Conservation (phyloP, 1,284 basidiomycete genomes). For the Schizopora paradoxa region DNA sequence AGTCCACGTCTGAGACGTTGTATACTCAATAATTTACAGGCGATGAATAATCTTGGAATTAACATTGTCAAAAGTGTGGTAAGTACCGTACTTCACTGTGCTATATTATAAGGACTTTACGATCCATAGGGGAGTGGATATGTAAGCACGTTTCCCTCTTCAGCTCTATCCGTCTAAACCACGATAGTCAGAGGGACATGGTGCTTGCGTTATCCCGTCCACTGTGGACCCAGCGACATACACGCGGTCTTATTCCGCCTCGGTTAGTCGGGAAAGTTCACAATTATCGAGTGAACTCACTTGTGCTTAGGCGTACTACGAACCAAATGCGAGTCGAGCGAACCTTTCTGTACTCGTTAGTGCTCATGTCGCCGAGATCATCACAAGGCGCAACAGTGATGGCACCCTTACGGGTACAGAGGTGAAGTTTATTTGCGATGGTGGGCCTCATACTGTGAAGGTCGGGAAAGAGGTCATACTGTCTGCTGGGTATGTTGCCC, state of each 20-base stretch:
- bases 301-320: conserved; percentile 21
- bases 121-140: no score
- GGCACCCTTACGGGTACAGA: conserved; percentile 19
- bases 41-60: no score
- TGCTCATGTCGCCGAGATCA: conserved; percentile 20
- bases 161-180: no score
- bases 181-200: no score
- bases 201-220: conserved; percentile 19
- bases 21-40: no score
- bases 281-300: no score
- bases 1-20: no score
- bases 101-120: no score
- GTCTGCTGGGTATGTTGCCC: conserved; percentile 5
- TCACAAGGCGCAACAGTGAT: conserved; percentile 8
- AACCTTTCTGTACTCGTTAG: conserved; percentile 23
- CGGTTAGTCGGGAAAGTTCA: no score
- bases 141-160: no score
- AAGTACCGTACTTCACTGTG: no score
- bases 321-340: conserved; percentile 19
- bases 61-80: no score
- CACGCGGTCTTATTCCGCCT: conserved; percentile 27
- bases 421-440: conserved; percentile 27
- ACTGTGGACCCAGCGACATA: conserved; percentile 26
- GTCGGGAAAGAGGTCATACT: conserved; percentile 11
- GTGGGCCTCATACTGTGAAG: conserved; percentile 20